These are phyloP conservation scores for Alternaria consortialis DNA, from an alignment of 2,329 filamentous ascomycete genomes.

Conservation along the genomic window DNA sequence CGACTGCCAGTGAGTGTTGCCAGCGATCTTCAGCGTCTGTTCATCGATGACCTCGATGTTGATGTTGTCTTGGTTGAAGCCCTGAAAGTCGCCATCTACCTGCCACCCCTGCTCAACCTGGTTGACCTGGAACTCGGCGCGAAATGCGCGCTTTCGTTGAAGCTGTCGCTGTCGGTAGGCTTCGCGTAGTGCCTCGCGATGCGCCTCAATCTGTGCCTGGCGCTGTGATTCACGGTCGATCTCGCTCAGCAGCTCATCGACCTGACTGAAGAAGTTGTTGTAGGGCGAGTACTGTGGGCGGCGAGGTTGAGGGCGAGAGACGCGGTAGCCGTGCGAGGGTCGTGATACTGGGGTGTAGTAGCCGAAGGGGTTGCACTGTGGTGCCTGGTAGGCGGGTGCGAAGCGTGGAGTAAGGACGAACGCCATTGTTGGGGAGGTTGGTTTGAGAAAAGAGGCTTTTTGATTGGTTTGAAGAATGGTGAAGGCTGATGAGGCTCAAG, in stretches of 20 bases:
- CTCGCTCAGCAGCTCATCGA: conserved; percentile 45
- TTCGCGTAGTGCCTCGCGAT: conserved; percentile 39
- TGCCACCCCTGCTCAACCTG: conserved; percentile 43
- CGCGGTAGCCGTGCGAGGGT: conserved; percentile 31
- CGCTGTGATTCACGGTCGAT: conserved; percentile 39
- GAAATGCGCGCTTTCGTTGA: conserved; percentile 42
- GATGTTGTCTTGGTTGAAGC: conserved; percentile 48
- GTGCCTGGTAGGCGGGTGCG: conserved; percentile 40
- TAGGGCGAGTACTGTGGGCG: conserved; percentile 39
- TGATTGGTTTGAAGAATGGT: conserved; percentile 13
- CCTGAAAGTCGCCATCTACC: conserved; percentile 44
- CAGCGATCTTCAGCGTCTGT: conserved; percentile 43
- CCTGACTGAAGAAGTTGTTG: conserved; percentile 43
- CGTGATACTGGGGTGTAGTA: conserved; percentile 34
- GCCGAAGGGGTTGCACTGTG: conserved; percentile 41
- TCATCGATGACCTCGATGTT: conserved; percentile 47
- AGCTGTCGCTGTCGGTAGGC: conserved; percentile 27
- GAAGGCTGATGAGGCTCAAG: conserved; percentile 26
- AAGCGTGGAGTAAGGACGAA: conserved; percentile 47
- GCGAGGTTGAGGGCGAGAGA: conserved; percentile 24
- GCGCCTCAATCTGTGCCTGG: conserved; percentile 38
- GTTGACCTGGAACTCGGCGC: conserved; percentile 43
- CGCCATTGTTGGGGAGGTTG: conserved; percentile 37
- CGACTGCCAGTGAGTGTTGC: conserved; percentile 39
- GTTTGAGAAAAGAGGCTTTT: conserved; percentile 5